Evolutionary conservation across 192 early-diverging fungal species (phyloP).

Genomic region (Rhizophagus prolifer): DNA sequence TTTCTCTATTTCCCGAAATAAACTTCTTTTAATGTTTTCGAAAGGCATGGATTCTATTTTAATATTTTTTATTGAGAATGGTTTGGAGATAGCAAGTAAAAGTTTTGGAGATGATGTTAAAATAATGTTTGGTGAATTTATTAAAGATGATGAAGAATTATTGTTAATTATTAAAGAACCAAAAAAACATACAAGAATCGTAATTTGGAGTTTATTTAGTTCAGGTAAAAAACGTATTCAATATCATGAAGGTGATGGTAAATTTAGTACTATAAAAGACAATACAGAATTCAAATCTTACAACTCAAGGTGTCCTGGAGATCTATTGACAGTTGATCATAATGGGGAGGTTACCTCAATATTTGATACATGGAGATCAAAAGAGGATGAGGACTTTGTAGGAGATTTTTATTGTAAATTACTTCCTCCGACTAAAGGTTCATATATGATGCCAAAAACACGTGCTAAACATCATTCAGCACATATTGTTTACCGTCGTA

Average conservation of each 20-base stretch:
- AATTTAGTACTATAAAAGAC: neutral
- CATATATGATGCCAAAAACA: neutral
- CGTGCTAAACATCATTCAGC: neutral
- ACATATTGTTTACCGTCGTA: neutral
- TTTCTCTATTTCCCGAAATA: neutral
- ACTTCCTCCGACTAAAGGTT: neutral
- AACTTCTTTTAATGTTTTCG: neutral
- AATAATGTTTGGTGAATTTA: neutral
- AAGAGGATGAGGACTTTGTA: neutral
- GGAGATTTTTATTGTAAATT: neutral
- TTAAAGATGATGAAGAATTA: neutral
- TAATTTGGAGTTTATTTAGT: neutral
- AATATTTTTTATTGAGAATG: neutral
- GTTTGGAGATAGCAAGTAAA: neutral
- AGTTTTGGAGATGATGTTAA: neutral
- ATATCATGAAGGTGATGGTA: neutral
- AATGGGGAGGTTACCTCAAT: neutral
- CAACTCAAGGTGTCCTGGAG: neutral
- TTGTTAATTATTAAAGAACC: neutral
- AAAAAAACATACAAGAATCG: neutral
- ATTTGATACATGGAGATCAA: neutral
- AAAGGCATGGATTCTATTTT: neutral
- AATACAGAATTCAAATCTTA: neutral
- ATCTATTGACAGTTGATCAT: neutral
- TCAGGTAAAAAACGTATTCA: neutral